These are phyloP conservation scores for Botrytis paeoniae DNA, from an alignment of 2,329 filamentous ascomycete genomes.

Conservation along the genomic window DNA sequence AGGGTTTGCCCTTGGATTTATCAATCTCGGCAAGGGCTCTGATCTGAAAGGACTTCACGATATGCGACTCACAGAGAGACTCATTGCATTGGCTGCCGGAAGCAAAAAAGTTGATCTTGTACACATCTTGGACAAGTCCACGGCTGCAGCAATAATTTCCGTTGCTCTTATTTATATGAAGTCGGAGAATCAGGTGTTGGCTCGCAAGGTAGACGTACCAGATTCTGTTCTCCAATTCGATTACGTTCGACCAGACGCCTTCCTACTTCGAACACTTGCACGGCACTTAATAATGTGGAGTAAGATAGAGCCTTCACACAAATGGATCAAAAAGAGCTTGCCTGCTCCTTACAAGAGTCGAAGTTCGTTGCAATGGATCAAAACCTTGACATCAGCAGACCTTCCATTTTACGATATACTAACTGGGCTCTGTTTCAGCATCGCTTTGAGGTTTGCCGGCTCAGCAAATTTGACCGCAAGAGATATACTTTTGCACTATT, in stretches of 20 bases:
- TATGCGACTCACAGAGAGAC: constrained; percentile 86
- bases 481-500: constrained; percentile 77
- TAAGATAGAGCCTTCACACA: constrained; percentile 66
- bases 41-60: constrained; percentile 87
- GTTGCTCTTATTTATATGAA: constrained; percentile 96
- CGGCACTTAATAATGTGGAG: constrained; percentile 94
- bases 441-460: constrained; percentile 72
- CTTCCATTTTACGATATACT: constrained; percentile 92
- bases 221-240: constrained; percentile 90
- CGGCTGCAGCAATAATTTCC: constrained; percentile 88
- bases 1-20: constrained; percentile 88
- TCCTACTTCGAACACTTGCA: constrained; percentile 83
- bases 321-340: constrained; percentile 74
- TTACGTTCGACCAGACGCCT: constrained; percentile 89
- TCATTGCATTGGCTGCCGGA: constrained; percentile 80
- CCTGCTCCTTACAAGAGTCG: constrained; percentile 65
- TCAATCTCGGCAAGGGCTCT: constrained; percentile 88
- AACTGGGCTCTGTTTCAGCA: constrained; percentile 79
- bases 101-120: constrained; percentile 90
- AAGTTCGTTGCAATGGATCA: constrained; percentile 57
- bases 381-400: constrained; percentile 71
- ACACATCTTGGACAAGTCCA: constrained; percentile 88
- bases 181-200: constrained; percentile 81
- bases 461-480: constrained; percentile 68
- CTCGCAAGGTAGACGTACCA: constrained; percentile 88